These are phyloP conservation scores for Cordyceps fumosorosea DNA, from an alignment of 2,329 filamentous ascomycete species.

Conservation along the genomic window DNA sequence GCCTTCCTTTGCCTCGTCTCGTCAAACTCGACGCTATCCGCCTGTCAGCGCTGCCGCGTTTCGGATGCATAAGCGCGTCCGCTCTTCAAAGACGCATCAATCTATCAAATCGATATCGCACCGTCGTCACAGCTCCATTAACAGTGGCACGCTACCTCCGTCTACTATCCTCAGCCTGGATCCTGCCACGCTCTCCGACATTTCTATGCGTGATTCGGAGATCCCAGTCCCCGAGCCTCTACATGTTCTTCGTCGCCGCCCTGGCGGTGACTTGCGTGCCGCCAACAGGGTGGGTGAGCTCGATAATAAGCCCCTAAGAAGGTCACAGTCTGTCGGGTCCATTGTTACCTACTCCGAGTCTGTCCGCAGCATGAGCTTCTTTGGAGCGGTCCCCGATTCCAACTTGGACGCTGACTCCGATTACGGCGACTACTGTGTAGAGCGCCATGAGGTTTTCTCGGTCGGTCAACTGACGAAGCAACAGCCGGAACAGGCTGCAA, in stretches of 20 bases:
- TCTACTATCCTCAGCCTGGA: constrained; percentile 55
- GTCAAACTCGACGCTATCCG: constrained; percentile 22
- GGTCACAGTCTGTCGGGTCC: constrained; percentile 53
- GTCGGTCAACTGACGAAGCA: constrained; percentile 51
- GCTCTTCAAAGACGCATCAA: constrained; percentile 41
- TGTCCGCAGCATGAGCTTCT: constrained; percentile 45
- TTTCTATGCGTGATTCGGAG: constrained; percentile 42
- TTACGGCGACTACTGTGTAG: constrained; percentile 18
- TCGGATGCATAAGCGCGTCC: constrained; percentile 36
- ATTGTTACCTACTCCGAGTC: constrained; percentile 56
- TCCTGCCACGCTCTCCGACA: constrained; percentile 48
- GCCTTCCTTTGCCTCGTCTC: constrained; percentile 24
- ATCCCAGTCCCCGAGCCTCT: constrained; percentile 43
- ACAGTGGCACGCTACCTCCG: constrained; percentile 45
- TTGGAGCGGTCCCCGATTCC: constrained; percentile 33
- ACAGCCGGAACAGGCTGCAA: constrained; percentile 32
- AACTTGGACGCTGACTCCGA: constrained; percentile 17
- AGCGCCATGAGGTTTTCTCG: constrained; percentile 44
- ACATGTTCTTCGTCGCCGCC: constrained; percentile 61
- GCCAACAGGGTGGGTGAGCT: constrained; percentile 59
- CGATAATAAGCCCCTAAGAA: constrained; percentile 41
- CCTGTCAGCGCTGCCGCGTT: constrained; percentile 25
- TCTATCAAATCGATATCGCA: constrained; percentile 47
- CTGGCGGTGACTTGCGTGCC: constrained; percentile 68
- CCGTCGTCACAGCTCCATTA: constrained; percentile 53